phyloP scores from a whole-genome alignment of 371 early-diverging fungal species.

The Nematocida sp. region DNA sequence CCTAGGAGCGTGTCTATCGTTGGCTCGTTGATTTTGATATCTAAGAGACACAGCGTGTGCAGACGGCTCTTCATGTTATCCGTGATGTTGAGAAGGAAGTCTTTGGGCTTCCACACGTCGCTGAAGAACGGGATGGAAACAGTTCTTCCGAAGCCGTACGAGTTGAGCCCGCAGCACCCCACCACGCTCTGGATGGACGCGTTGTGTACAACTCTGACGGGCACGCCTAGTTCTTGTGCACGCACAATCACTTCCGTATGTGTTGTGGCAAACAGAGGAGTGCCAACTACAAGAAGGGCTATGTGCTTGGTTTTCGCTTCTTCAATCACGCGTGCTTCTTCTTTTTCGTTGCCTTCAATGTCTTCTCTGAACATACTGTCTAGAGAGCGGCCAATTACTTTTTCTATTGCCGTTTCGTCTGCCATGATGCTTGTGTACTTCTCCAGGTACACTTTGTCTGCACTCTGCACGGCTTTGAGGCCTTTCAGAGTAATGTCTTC shows the following conservation, averaged over 20 bases:
- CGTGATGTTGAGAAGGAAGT: conserved; percentile 83
- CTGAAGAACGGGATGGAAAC: conserved; percentile 95
- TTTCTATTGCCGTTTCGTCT: conserved; percentile 67
- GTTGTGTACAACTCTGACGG: conserved; percentile 83
- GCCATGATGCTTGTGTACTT: conserved; percentile 91
- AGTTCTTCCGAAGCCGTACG: conserved; percentile 94
- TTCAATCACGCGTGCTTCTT: conserved; percentile 69
- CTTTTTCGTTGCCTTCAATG: conserved; percentile 79
- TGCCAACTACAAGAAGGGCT: conserved; percentile 92
- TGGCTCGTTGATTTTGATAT: conserved; percentile 97
- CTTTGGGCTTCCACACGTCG: conserved; percentile 86
- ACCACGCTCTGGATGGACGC: conserved; percentile 95
- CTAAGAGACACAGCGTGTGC: conserved; percentile 90
- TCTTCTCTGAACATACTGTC: conserved; percentile 83
- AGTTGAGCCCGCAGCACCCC: conserved; percentile 89
- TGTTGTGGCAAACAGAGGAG: conserved; percentile 91
- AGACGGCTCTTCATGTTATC: conserved; percentile 74
- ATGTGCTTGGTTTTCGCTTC: conserved; percentile 79
- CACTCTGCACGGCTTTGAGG: conserved; percentile 76
- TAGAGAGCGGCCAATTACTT: conserved; percentile 74
- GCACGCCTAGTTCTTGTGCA: conserved; percentile 76
- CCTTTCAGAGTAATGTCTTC: conserved; percentile 66
- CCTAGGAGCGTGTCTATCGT: conserved; percentile 68
- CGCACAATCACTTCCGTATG: conserved; percentile 91
- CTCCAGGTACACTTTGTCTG: conserved; percentile 85